Percentiles rank a stretch among this genome's conserved stretches.
These are phyloP conservation scores for Chaetoscypha palmicola DNA, from an alignment of 2,329 filamentous ascomycete genomes.

Conservation along the genomic window DNA sequence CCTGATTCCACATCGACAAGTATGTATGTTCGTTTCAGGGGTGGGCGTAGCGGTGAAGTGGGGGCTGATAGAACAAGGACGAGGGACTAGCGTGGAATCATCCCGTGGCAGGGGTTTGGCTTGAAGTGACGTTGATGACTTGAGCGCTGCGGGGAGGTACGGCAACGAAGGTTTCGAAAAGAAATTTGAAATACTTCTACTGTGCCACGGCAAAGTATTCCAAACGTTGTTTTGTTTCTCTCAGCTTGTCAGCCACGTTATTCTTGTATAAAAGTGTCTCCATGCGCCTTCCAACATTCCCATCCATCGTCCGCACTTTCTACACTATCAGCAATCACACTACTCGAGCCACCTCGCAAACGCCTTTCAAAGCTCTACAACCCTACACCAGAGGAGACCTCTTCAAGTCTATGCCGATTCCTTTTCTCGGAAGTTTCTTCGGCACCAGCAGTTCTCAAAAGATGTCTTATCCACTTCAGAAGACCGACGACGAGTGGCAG, in stretches of 20 bases:
- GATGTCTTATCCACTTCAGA: constrained; percentile 74
- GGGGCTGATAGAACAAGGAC: background rate
- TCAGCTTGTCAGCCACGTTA: background rate
- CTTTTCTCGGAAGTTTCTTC: constrained; percentile 73
- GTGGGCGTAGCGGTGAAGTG: constrained; percentile 2
- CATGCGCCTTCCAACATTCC: constrained; percentile 45
- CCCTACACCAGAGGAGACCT: constrained; percentile 33
- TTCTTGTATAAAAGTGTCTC: constrained; percentile 23
- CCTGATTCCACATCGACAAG: constrained; percentile 22
- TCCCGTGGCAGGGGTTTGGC: background rate
- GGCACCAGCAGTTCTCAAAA: constrained; percentile 45
- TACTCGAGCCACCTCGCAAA: constrained; percentile 17
- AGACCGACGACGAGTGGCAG: constrained; percentile 79
- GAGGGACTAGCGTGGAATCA: background rate
- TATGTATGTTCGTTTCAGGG: constrained; percentile 6
- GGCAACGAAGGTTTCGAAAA: background rate
- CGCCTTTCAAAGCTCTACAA: constrained; percentile 28
- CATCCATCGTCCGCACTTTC: constrained; percentile 40
- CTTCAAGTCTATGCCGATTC: constrained; percentile 67
- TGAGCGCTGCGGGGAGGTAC: constrained; percentile 10
- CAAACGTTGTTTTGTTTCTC: constrained; percentile 10
- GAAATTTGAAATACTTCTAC: constrained; percentile 19
- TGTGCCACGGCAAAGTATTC: constrained; percentile 17
- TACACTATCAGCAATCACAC: constrained; percentile 42
- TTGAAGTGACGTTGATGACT: constrained; percentile 16